Evolutionary conservation across 2,329 filamentous ascomycete species (phyloP).

Genomic region (Botrytis galanthina): DNA sequence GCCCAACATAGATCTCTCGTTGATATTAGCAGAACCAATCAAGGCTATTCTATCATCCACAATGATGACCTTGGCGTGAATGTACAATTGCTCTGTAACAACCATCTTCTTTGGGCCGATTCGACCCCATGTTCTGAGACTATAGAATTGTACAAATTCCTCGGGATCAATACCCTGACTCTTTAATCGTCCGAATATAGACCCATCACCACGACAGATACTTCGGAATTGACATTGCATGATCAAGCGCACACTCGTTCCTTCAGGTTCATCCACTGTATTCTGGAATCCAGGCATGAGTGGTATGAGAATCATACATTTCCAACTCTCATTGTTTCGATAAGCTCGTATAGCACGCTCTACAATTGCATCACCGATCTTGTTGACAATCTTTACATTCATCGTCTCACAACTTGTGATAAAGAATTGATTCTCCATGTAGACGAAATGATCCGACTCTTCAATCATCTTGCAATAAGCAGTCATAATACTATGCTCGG

Average conservation of each 20-base stretch:
- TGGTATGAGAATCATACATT: conserved; percentile 84
- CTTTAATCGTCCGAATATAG: conserved; percentile 83
- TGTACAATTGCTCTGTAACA: conserved; percentile 95
- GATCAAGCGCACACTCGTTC: conserved; percentile 90
- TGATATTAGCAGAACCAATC: conserved; percentile 98
- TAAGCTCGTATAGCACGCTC: conserved; percentile 85
- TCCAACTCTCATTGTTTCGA: conserved; percentile 84
- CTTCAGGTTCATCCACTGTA: conserved; percentile 89
- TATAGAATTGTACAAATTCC: conserved; percentile 94
- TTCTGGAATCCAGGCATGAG: conserved; percentile 99
- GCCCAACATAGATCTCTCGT: conserved; percentile 93
- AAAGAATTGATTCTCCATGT: conserved; percentile 99
- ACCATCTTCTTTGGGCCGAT: conserved; percentile 79
- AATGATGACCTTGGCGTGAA: conserved; percentile 95
- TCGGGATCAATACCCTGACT: conserved; percentile 83
- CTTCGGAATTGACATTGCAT: conserved; percentile 97
- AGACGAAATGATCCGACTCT: conserved; percentile 93
- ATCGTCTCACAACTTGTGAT: conserved; percentile 89
- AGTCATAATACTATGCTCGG: conserved; percentile 92
- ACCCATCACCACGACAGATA: conserved; percentile 88
- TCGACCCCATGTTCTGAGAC: conserved; percentile 85
- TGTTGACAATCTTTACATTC: conserved; percentile 83
- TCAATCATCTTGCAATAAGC: conserved; percentile 94
- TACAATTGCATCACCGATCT: conserved; percentile 90
- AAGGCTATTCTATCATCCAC: conserved; percentile 91